Evolutionary conservation across 352 stramenopile species (phyloP).

Genomic region (Pythium vanterpoolii): DNA sequence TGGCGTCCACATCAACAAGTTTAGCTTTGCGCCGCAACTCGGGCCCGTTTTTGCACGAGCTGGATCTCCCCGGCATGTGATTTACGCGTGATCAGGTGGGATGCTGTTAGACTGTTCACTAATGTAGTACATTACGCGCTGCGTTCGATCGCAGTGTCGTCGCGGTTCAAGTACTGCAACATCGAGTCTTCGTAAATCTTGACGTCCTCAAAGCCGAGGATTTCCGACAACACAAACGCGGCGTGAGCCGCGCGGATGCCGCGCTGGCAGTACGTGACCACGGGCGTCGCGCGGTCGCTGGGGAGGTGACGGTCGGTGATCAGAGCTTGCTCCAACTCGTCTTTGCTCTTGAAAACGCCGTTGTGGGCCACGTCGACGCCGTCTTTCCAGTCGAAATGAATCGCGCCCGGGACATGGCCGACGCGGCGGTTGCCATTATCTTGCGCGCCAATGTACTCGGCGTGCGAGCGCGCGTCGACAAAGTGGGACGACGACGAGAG

Average conservation of each 20-base stretch:
- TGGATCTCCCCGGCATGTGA: neutral
- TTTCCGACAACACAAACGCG: slow-evolving; percentile 66
- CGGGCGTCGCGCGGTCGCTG: slow-evolving; percentile 34
- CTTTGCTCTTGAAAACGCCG: slow-evolving; percentile 57
- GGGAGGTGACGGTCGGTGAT: slow-evolving; percentile 33
- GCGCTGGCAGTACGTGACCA: slow-evolving; percentile 76
- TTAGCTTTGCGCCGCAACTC: neutral
- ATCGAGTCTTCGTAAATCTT: slow-evolving; percentile 79
- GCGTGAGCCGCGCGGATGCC: slow-evolving; percentile 66
- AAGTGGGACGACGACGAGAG: slow-evolving; percentile 25
- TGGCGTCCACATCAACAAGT: neutral
- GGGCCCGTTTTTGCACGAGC: neutral
- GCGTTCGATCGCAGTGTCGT: slow-evolving; percentile 52
- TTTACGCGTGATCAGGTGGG: neutral
- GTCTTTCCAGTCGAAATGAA: slow-evolving; percentile 75
- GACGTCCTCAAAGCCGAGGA: slow-evolving; percentile 46
- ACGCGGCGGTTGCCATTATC: slow-evolving; percentile 38
- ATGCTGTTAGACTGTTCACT: neutral
- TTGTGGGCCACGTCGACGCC: slow-evolving; percentile 42
- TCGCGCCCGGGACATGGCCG: slow-evolving; percentile 58
- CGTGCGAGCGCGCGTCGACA: slow-evolving; percentile 36
- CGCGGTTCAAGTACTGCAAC: slow-evolving; percentile 73
- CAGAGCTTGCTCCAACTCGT: slow-evolving; percentile 51
- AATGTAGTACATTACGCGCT: slow-evolving; percentile 14
- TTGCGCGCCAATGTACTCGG: slow-evolving; percentile 35